phyloP scores from a whole-genome alignment of 2,329 filamentous ascomycete species.

The Cercospora brassicicola region DNA sequence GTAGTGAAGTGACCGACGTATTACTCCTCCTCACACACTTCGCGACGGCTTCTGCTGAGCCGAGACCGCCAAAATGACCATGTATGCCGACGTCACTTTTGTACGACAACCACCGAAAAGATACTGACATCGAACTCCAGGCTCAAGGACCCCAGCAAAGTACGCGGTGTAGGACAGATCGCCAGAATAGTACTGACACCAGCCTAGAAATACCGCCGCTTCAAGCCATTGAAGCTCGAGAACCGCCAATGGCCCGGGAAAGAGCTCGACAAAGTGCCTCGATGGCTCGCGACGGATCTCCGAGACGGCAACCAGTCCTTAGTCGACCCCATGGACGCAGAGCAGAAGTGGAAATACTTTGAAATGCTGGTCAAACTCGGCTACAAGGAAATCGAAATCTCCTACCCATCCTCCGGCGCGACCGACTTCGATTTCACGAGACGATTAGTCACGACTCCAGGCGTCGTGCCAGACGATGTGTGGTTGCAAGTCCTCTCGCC shows the following conservation, averaged over 20 bases:
- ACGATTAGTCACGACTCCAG: constrained; percentile 79
- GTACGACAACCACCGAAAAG: neutral
- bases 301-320: constrained; percentile 93
- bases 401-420: constrained; percentile 90
- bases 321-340: constrained; percentile 91
- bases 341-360: constrained; percentile 95
- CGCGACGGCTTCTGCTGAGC: neutral
- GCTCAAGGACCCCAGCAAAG: constrained; percentile 54
- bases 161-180: neutral
- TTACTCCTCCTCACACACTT: neutral
- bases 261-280: constrained; percentile 76
- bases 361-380: constrained; percentile 88
- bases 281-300: constrained; percentile 87
- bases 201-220: constrained; percentile 72
- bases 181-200: constrained; percentile 43
- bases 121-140: constrained; percentile 23
- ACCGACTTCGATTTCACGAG: constrained; percentile 96
- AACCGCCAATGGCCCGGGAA: constrained; percentile 82
- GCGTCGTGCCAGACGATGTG: constrained; percentile 81
- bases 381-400: constrained; percentile 97
- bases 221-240: constrained; percentile 65
- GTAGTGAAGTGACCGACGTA: neutral
- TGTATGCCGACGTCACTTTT: constrained; percentile 7
- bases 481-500: constrained; percentile 89
- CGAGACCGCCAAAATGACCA: constrained; percentile 16